Conservation (phyloP, 1,139 yeast species). For the Candida sojae region DNA sequence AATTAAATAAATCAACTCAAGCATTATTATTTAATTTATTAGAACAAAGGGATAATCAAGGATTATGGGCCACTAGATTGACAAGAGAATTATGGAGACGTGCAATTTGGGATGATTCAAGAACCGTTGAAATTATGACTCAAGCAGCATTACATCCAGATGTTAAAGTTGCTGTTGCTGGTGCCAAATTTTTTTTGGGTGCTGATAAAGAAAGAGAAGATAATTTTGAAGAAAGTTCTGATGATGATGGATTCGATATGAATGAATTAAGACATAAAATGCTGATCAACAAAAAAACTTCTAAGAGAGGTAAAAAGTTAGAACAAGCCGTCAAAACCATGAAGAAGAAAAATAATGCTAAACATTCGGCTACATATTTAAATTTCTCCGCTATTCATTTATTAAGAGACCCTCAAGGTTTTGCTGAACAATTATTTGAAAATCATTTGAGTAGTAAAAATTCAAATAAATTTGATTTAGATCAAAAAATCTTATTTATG, state of each 20-base stretch:
- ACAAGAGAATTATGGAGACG: conserved; percentile 97
- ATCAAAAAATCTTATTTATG: conserved; percentile 86
- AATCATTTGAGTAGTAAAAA: conserved; percentile 71
- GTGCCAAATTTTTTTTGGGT: conserved; percentile 87
- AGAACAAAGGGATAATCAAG: conserved; percentile 77
- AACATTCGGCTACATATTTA: conserved; percentile 67
- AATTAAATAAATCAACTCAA: conserved; percentile 85
- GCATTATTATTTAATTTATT: conserved; percentile 84
- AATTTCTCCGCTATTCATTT: conserved; percentile 94
- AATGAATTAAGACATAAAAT: conserved; percentile 74
- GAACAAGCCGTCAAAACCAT: conserved; percentile 69
- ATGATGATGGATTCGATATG: conserved; percentile 73
- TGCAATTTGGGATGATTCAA: conserved; percentile 96
- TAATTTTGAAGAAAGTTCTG: conserved; percentile 67
- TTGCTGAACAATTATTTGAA: conserved; percentile 81
- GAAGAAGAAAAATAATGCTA: conserved; percentile 57
- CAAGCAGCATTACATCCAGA: conserved; percentile 91
- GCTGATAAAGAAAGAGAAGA: conserved; percentile 96
- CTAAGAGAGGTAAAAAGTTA: conserved; percentile 77
- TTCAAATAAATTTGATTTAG: conserved; percentile 70
- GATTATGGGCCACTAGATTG: conserved; percentile 94
- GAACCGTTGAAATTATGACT: conserved; percentile 95
- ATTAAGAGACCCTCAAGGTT: conserved; percentile 95
- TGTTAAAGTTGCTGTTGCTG: conserved; percentile 84
- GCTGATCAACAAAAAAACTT: conserved; percentile 79